Percentiles rank a stretch among this genome's conserved stretches.
phyloP scores from a whole-genome alignment of 495 filamentous ascomycete species.

The Penicillium goetzii region DNA sequence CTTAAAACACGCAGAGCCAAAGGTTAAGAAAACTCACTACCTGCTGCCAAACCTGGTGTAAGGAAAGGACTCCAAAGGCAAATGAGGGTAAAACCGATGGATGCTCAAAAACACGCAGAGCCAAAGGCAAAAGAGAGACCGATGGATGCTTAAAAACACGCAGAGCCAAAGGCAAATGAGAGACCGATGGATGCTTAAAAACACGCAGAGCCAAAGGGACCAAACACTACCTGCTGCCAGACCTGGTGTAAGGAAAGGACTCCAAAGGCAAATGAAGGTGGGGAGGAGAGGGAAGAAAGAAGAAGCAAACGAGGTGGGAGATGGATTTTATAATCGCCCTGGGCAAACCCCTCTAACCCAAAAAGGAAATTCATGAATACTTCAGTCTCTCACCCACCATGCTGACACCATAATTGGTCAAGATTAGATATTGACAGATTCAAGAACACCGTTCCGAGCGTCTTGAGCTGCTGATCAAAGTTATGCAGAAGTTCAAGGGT shows the following conservation, averaged over 20 bases:
- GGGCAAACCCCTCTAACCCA: no score
- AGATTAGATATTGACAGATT: neutral
- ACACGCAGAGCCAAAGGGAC: neutral
- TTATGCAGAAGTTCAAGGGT: neutral
- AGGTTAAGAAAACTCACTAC: neutral
- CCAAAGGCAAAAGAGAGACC: neutral
- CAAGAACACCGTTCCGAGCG: neutral
- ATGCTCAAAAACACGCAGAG: no score
- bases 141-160: neutral
- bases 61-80: constrained; percentile 1
- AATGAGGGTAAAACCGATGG: constrained; percentile 1
- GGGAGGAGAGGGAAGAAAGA: neutral
- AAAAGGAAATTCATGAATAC: neutral
- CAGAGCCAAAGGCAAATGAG: neutral
- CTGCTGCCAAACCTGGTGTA: neutral
- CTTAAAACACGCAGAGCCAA: neutral
- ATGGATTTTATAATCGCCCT: neutral
- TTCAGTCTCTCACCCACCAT: neutral
- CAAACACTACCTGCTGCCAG: neutral
- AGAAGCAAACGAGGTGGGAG: neutral
- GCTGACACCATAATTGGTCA: neutral
- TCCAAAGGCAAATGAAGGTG: constrained; percentile 2
- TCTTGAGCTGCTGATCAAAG: neutral
- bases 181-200: neutral
- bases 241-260: neutral